A percentile compares a stretch with the other conserved stretches of the same genome.
These are phyloP conservation scores for Leishmania lainsoni DNA, from an alignment of 208 protist genomes.

Conservation along the genomic window DNA sequence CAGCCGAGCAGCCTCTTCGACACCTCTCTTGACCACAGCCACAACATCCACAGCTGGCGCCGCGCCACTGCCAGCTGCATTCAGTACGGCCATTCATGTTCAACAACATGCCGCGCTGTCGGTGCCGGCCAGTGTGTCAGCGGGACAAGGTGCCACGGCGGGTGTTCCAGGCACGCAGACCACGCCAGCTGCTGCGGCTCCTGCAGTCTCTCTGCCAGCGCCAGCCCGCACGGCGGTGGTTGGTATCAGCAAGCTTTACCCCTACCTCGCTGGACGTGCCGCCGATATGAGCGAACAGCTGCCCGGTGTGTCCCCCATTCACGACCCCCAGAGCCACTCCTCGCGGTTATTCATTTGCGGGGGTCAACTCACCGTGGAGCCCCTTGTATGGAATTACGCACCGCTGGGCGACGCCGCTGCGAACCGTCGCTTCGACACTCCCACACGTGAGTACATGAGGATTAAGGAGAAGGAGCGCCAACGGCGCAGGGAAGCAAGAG, in stretches of 20 bases:
- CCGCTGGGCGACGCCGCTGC: conserved; percentile 24
- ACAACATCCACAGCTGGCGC: background rate
- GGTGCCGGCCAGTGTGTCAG: background rate
- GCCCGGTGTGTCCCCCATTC: background rate
- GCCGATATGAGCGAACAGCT: background rate
- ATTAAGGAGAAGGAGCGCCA: background rate
- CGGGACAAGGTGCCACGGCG: background rate
- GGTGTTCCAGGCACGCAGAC: too few relatives aligned
- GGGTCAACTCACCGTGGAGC: conserved; percentile 20
- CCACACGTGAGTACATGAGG: conserved; percentile 4
- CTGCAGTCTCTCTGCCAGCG: background rate
- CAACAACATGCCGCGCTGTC: background rate
- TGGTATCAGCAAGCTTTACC: conserved; percentile 44
- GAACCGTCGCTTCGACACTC: background rate
- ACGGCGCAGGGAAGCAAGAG: background rate
- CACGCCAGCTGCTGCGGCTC: background rate
- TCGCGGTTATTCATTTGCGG: conserved; percentile 23
- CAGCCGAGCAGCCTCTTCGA: background rate
- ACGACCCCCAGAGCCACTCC: background rate
- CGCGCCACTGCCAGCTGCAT: background rate
- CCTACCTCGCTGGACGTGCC: background rate
- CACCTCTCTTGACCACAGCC: background rate
- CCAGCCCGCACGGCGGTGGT: conserved; percentile 9
- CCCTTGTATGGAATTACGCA: conserved; percentile 6
- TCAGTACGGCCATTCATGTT: background rate